phyloP scores from a whole-genome alignment of 2,329 filamentous ascomycete genomes.

The Ophiobolus disseminans region DNA sequence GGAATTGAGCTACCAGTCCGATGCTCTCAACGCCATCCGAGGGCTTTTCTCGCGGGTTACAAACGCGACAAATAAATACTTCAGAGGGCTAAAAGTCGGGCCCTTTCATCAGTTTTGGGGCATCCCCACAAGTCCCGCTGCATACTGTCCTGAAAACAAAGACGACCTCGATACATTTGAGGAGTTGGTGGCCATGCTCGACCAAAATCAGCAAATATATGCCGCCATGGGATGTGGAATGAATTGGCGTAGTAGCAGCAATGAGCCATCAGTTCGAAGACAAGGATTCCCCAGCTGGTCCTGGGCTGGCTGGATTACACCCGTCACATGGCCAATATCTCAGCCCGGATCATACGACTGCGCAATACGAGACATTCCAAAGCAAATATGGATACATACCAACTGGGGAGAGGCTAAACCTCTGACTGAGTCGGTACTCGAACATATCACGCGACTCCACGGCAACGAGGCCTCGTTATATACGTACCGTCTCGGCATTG shows the following conservation, averaged over 20 bases:
- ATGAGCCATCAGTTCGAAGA: no score
- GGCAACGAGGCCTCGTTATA: not conserved
- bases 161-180: not conserved
- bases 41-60: not conserved
- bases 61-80: not conserved
- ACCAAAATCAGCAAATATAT: not conserved
- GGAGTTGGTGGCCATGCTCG: not conserved
- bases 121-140: not conserved
- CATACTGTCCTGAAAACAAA: not conserved
- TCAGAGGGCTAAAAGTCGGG: not conserved
- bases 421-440: not conserved
- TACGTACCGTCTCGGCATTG: not conserved
- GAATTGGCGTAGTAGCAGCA: no score
- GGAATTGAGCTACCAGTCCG: not conserved
- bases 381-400: not conserved
- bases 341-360: not conserved
- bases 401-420: not conserved
- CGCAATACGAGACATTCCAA: not conserved
- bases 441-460: not conserved
- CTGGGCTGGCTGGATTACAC: not conserved
- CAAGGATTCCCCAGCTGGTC: not conserved
- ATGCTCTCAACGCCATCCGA: not conserved
- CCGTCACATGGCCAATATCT: not conserved
- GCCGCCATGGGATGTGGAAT: not conserved
- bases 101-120: not conserved